These are phyloP conservation scores for Eucalyptus regnans DNA, from an alignment of 345 rosid species.

Conservation along the genomic window DNA sequence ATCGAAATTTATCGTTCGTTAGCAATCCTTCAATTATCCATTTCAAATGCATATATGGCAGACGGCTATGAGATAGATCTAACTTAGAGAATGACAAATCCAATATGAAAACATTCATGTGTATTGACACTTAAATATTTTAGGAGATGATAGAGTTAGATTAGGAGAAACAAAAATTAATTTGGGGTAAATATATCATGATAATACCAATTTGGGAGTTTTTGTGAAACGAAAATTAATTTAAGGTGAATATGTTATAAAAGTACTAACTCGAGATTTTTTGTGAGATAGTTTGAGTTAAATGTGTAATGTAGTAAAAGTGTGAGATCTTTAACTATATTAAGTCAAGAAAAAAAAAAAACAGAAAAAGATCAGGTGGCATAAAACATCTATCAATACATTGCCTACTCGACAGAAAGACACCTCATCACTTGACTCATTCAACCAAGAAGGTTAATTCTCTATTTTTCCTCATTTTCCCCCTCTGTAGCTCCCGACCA, in stretches of 20 bases:
- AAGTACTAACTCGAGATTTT: neutral
- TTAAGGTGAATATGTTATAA: neutral
- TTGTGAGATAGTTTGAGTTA: neutral
- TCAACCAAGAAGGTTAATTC: neutral
- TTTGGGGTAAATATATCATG: no score
- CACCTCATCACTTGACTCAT: neutral
- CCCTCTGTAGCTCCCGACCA: neutral
- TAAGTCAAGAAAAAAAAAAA: neutral
- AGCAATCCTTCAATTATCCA: neutral
- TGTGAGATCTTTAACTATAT: neutral
- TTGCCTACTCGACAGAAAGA: neutral
- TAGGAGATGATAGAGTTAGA: neutral
- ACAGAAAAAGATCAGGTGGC: neutral
- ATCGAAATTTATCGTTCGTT: neutral
- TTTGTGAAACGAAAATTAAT: neutral
- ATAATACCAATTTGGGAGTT: neutral
- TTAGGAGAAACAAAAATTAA: neutral
- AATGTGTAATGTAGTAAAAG: neutral
- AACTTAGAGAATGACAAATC: neutral
- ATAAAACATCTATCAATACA: neutral
- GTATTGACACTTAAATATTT: neutral
- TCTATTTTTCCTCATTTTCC: neutral
- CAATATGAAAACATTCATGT: neutral
- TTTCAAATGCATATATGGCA: neutral
- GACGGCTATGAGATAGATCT: fast-evolving